Evolutionary conservation across 164 flowering plant genomes (phyloP), one percentile per base, ranked within the genome.

Genomic region (Macadamia tetraphylla): DNA sequence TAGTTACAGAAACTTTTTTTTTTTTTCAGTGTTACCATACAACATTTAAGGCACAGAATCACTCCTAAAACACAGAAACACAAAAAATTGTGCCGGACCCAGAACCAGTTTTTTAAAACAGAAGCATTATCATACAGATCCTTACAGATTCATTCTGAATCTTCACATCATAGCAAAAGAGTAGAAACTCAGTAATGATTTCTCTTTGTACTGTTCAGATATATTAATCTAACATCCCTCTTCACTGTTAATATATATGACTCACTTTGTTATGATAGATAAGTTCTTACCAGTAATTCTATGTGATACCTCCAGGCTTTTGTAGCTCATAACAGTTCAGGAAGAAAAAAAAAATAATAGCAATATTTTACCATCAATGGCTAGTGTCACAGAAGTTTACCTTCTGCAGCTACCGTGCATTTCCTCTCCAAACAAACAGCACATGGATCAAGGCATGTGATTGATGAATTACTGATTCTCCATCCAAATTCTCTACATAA

Each of bases 371-470:
- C 53, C 11, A 40, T 48, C 12, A 40, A 56, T 63, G 63, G 11
- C 30, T 48, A 65, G 53, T 59, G 44, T 42, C 13, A 40, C 0
- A 49, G 11, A 31, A 32, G 46, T 57, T 6, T 88, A 94, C 98
- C 98, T 88, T 85, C 86, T 59, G 91, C 91, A 63, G 96, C 88
- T 6, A 94, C 96, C 14, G 90, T 83, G 82, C 98, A 94, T 71
- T 77, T 83, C 68, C 94, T 82, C 74, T 94, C 98, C 74, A 94
- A 80, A 75, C 98, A 94, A 67, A 94, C 97, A 65, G 75, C 95
- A 79, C 98, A 94, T 23, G 90, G 91, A 67, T 94, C 98, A 69
- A 75, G 66, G 72, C 86, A 83, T 51, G 89, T 52, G 6, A 83
- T 63, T 66, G 65, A 18, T 1, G 71, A 70, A 72, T 82, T 87